Evolutionary conservation across 129 eudicot genomes (phyloP).

Genomic region (Artemisia tridentata): DNA sequence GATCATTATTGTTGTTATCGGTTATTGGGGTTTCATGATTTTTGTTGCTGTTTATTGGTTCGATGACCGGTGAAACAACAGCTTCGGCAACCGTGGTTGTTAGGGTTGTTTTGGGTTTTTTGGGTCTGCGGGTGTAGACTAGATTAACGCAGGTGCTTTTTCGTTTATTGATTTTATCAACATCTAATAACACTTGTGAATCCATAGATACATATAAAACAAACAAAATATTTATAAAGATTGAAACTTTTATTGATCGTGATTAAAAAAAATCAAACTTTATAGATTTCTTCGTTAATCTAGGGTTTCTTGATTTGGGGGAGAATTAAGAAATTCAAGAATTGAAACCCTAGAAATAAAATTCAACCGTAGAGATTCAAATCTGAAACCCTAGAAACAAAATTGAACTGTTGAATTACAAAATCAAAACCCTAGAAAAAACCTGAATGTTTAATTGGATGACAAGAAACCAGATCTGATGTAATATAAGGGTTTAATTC

Average conservation of each 20-base stretch:
- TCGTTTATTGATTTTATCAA: conserved; percentile 45
- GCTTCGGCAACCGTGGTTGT: not conserved
- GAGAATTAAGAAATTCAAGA: not conserved
- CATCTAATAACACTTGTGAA: conserved; percentile 58
- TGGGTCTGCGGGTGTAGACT: conserved; percentile 59
- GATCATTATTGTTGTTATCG: conserved; percentile 24
- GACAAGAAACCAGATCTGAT: conserved; percentile 10
- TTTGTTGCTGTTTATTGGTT: not conserved
- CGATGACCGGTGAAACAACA: not conserved
- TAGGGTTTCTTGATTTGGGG: not conserved
- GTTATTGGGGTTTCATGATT: conserved; percentile 28
- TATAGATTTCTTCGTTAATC: conserved; percentile 30
- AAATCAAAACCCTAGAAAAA: too few species aligned
- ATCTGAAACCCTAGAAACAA: not conserved
- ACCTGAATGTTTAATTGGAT: too few species aligned
- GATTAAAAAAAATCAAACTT: conserved; percentile 21
- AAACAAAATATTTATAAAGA: conserved; percentile 8
- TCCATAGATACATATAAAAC: conserved; percentile 55
- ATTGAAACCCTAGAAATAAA: conserved; percentile 3
- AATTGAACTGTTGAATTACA: too few species aligned
- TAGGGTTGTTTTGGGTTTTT: conserved; percentile 25
- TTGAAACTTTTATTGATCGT: conserved; percentile 21
- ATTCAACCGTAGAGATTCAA: not conserved
- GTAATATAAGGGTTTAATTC: not conserved
- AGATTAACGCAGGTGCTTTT: conserved; percentile 42